Percentiles rank a stretch among this genome's conserved stretches.
phyloP scores from a whole-genome alignment of 805 yeast genomes.

The Candida stauntonica region DNA sequence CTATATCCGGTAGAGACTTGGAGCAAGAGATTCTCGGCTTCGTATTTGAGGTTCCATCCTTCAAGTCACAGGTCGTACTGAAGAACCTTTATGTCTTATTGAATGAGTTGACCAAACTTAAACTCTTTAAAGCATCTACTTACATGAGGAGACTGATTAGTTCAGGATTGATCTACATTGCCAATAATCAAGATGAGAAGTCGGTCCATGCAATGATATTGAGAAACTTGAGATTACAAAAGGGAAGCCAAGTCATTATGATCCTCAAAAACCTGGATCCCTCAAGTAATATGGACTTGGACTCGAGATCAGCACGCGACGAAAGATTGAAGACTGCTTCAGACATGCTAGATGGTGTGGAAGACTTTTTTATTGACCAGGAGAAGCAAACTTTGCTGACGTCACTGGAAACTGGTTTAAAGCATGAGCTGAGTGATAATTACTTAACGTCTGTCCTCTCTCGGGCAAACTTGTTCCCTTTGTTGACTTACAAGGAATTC shows the following conservation, averaged over 20 bases:
- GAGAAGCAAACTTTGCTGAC: slow-evolving; percentile 22
- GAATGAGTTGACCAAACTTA: slow-evolving; percentile 37
- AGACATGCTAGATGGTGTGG: slow-evolving; percentile 31
- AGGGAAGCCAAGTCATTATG: slow-evolving; percentile 51
- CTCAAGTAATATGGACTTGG: slow-evolving; percentile 8
- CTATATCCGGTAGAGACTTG: slow-evolving; percentile 28
- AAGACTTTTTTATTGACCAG: slow-evolving; percentile 19
- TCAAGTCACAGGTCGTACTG: slow-evolving; percentile 29
- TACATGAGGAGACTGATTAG: slow-evolving; percentile 81
- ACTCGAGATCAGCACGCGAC: no score
- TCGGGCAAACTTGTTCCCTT: slow-evolving; percentile 32
- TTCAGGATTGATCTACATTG: slow-evolving; percentile 72
- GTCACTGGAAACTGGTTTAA: slow-evolving; percentile 26
- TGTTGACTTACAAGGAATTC: slow-evolving; percentile 35
- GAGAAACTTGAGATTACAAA: slow-evolving; percentile 51
- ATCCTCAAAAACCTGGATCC: slow-evolving; percentile 47
- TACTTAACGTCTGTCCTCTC: slow-evolving; percentile 25
- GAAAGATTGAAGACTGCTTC: slow-evolving; percentile 29
- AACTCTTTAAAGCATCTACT: slow-evolving; percentile 43
- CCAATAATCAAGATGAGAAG: slow-evolving; percentile 46
- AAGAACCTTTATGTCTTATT: slow-evolving; percentile 40
- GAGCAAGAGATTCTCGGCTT: slow-evolving; percentile 33
- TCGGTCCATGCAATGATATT: slow-evolving; percentile 52
- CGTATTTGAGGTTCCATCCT: slow-evolving; percentile 29
- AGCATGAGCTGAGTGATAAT: slow-evolving; percentile 32